A percentile compares a stretch with the other conserved stretches of the same genome.
These are phyloP conservation scores for Ehretia macrophylla DNA, from an alignment of 257 asterid species.

Conservation along the genomic window DNA sequence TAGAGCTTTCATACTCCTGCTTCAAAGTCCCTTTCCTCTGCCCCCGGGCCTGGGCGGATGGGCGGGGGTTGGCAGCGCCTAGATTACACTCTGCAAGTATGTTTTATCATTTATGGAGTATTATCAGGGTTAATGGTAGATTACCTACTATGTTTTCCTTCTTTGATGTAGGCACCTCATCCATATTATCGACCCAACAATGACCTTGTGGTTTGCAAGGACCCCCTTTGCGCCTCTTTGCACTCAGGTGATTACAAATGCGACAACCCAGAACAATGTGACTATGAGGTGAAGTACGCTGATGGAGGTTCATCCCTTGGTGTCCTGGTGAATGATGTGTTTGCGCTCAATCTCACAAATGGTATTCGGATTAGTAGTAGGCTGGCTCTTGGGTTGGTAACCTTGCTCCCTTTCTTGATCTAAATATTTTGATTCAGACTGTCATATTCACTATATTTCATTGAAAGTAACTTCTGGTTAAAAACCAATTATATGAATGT, in stretches of 20 bases:
- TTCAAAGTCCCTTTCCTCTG: too few species aligned
- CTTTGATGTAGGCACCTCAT: slow-evolving; percentile 64
- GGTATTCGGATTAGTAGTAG: slow-evolving; percentile 65
- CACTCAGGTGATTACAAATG: slow-evolving; percentile 72
- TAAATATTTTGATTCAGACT: neutral
- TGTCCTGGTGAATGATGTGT: slow-evolving; percentile 72
- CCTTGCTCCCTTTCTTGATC: slow-evolving; percentile 1
- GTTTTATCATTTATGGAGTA: neutral
- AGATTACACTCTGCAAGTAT: neutral
- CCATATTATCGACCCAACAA: slow-evolving; percentile 90
- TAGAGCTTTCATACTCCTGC: too few species aligned
- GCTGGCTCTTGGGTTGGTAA: slow-evolving; percentile 71
- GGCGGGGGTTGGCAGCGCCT: too few species aligned
- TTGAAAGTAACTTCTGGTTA: too few species aligned
- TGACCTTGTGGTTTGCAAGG: slow-evolving; percentile 76
- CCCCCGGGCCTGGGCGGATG: too few species aligned
- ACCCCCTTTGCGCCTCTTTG: slow-evolving; percentile 86
- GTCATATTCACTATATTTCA: too few species aligned
- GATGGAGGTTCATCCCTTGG: slow-evolving; percentile 99
- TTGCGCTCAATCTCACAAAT: slow-evolving; percentile 56
- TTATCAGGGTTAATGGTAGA: neutral
- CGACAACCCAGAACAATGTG: slow-evolving; percentile 82
- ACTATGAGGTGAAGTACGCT: slow-evolving; percentile 95
- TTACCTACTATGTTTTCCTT: neutral
- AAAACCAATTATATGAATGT: too few species aligned